A percentile compares a stretch with the other conserved stretches of the same genome.
phyloP scores from a whole-genome alignment of 306 rosid species.

The Cicer pinnatifidum region DNA sequence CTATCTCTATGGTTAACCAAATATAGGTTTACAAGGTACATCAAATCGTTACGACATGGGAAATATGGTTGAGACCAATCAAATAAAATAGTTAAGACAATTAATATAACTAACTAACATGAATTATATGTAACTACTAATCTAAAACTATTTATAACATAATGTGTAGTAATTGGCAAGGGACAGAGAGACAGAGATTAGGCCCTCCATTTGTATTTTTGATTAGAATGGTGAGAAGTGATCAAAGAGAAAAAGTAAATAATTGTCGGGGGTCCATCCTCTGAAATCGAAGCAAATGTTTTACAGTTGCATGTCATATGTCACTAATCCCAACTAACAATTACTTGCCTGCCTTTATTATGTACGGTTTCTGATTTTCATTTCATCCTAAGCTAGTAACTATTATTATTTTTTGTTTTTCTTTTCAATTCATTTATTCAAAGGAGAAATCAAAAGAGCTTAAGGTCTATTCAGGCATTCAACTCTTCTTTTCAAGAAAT shows the following conservation, averaged over 20 bases:
- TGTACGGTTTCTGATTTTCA: conserved; percentile 58
- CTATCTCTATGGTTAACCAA: too few relatives aligned
- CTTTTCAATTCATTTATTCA: conserved; percentile 39
- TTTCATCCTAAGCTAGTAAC: conserved; percentile 51
- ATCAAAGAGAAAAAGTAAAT: conserved; percentile 32
- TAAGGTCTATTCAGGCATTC: conserved; percentile 43
- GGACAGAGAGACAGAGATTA: conserved; percentile 40
- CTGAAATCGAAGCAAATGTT: conserved; percentile 69
- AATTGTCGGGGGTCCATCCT: conserved; percentile 53
- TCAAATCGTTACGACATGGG: too few relatives aligned
- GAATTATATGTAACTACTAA: too few relatives aligned
- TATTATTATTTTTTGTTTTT: conserved; percentile 5
- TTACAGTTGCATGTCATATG: conserved; percentile 51
- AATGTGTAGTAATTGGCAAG: conserved; percentile 38
- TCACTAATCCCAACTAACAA: conserved; percentile 58
- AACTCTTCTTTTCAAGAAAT: conserved; percentile 74
- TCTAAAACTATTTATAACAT: too few relatives aligned
- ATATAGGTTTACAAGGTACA: too few relatives aligned
- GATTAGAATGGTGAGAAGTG: conserved; percentile 45
- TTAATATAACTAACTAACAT: too few relatives aligned
- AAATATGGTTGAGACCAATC: too few relatives aligned
- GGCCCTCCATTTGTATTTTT: conserved; percentile 48
- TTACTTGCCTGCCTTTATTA: conserved; percentile 59
- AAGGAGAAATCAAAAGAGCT: conserved; percentile 45
- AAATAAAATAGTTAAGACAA: too few relatives aligned